Base-by-base conservation (phyloP, 2,329 filamentous ascomycete genomes). In the Stachybotrys elegans region DNA sequence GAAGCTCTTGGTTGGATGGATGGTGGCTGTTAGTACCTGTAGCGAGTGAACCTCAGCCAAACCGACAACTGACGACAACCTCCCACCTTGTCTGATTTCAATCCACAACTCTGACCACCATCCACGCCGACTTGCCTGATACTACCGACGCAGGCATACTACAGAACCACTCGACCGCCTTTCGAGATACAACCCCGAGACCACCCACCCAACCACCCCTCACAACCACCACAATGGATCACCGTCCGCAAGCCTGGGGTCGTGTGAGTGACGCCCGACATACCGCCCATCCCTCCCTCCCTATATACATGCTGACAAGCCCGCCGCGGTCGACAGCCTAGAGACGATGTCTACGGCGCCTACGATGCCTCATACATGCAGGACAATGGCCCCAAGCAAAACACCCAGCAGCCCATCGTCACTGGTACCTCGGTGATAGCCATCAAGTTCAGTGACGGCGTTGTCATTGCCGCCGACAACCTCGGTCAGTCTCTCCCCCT, bases 391-490 rank as follows among this genome's bases (percentile, higher is more conserved):
- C 88, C 91, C 46, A 90, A 81, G 63, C 81, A 90, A 61, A 88
- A 94, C 69, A 96, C 93, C 44, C 90, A 95, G 70, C 83, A 83
- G 23, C 93, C 93, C 59, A 85, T 95, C 55, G 93, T 98, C 50
- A 98, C 93, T 42, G 93, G 93, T 62, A 97, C 93, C 40, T 97
- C 93, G 43, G 93, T 98, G 51, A 71, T 98, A 45, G 93, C 85
- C 52, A 79, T 96, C 65, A 97, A 97, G 76, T 98, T 90, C 78
- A 92, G 90, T 62, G 88, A 91, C 56, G 93, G 93, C 61, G 90
- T 98, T 51, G 91, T 95, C 59, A 92, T 98, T 65, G 93, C 92
- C 42, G 89, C 93, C 58, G 93, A 98, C 70, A 98, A 97, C 73
- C 74, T 98, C 52, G 90, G 90, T 95, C 75, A 44, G 75, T 52